Base-by-base conservation (phyloP, 495 filamentous ascomycete species). In the Letharia columbiana region DNA sequence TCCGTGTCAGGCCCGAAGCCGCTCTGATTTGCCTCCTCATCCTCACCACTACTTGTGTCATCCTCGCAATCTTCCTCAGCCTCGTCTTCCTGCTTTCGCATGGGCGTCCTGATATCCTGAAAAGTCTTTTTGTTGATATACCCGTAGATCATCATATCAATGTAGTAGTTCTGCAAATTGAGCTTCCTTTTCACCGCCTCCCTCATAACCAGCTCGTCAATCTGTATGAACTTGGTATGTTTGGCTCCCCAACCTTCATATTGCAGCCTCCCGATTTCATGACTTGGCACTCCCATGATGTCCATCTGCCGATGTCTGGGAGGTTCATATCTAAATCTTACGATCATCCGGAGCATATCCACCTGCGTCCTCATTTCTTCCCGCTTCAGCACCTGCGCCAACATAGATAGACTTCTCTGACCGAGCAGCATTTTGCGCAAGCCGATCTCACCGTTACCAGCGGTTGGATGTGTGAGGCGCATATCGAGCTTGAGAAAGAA, bases 401-500 rank as follows among this genome's bases (percentile, higher is more conserved):
- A 77, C 12, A 77, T 67, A 0, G 72, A 76, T 20, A 89, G 69
- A 37, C 75, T 72, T n/a, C 76, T 75, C 71, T 89, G 86, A n/a
- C 80, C 82, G 47, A 89, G 70, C 63, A 89, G 76, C 64, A 90
- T 69, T 33, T 80, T 74, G 35, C 82, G 74, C 49, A 89, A 68
- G 4, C 64, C 71, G 9, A 70, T 73, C 17, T 74, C 71, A 42
- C 73, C 73, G 18, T 73, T 73, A 11, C 77, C 79, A 44, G 72
- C 75, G 18, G 78, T 63, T 2, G 83, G 84, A 69, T 84, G 75
- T 42, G 77, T 80, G 75, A 88, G 82, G 50, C 72, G 77, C 78
- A 88, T 79, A 67, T 84, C 78, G 15, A 90, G 76, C 73, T 88
- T 88, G 69, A 86, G 65, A 66, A 89, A 73, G 75, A 89, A 87